Evolutionary conservation across 2,329 filamentous ascomycete species (phyloP).

Genomic region (Fusarium torulosum): DNA sequence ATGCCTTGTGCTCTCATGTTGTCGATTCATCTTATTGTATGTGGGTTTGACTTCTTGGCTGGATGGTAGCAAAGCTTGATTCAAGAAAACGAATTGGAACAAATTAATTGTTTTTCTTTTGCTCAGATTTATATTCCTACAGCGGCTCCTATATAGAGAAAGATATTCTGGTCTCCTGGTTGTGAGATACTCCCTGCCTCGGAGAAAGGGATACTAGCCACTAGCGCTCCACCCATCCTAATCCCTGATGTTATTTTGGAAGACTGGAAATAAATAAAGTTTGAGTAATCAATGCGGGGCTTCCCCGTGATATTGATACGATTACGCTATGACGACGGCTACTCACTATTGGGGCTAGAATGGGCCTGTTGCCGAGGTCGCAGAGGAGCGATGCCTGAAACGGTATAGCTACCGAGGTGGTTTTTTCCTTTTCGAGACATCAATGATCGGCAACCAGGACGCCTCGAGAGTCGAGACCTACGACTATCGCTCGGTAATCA

Average conservation of each 20-base stretch:
- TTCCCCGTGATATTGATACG: background rate
- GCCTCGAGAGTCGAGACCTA: background rate
- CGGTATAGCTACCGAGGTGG: slow-evolving; percentile 1
- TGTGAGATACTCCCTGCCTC: too few species aligned
- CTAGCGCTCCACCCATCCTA: background rate
- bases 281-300: background rate
- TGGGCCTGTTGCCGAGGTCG: background rate
- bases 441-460: background rate
- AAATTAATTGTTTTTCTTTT: too few species aligned
- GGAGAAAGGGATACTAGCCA: too few species aligned
- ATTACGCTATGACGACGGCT: background rate
- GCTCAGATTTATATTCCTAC: too few species aligned
- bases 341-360: background rate
- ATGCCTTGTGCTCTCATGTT: background rate
- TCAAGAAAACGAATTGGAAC: background rate
- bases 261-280: background rate
- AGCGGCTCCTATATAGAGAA: too few species aligned
- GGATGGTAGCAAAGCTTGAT: background rate
- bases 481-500: background rate
- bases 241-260: background rate
- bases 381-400: background rate
- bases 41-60: background rate
- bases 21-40: background rate
- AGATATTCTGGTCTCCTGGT: too few species aligned
- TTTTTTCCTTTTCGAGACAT: background rate